Conservation (phyloP, 2,329 filamentous ascomycete species). For the Colletotrichum zoysiae region DNA sequence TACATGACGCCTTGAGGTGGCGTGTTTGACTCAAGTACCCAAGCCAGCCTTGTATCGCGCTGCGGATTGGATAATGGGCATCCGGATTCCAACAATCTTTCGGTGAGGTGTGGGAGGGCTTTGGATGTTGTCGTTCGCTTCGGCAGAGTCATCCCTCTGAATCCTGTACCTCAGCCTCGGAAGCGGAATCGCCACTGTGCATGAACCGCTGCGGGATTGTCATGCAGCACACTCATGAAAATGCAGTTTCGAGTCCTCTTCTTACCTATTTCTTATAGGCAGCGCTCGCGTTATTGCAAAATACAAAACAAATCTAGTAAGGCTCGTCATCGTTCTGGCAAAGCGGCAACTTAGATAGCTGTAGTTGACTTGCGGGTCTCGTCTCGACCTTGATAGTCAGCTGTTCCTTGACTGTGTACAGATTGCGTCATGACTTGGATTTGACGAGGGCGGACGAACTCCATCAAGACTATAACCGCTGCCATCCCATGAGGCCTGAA, state of each 20-base stretch:
- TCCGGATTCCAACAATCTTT: not conserved
- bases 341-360: not conserved
- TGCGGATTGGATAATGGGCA: conserved; percentile 12
- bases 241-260: not conserved
- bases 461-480: conserved; percentile 17
- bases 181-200: conserved; percentile 29
- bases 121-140: not conserved
- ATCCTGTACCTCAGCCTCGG: conserved; percentile 11
- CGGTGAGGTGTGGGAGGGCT: conserved; percentile 10
- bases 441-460: conserved; percentile 35
- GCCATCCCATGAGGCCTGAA: conserved; percentile 39
- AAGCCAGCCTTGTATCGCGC: conserved; percentile 21
- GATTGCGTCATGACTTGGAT: conserved; percentile 35
- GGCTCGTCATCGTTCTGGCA: not conserved
- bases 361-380: not conserved
- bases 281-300: too few species aligned
- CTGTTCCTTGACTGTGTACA: conserved; percentile 27
- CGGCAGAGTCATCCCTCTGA: not conserved
- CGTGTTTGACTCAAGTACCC: conserved; percentile 35
- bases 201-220: conserved; percentile 37
- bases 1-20: conserved; percentile 46
- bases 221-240: conserved; percentile 8
- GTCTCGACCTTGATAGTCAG: conserved; percentile 29
- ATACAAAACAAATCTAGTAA: not conserved
- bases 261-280: not conserved